A percentile compares a stretch with the other conserved stretches of the same genome.
Evolutionary conservation across 2,329 filamentous ascomycete genomes (phyloP).

Genomic region (Fusarium musae): DNA sequence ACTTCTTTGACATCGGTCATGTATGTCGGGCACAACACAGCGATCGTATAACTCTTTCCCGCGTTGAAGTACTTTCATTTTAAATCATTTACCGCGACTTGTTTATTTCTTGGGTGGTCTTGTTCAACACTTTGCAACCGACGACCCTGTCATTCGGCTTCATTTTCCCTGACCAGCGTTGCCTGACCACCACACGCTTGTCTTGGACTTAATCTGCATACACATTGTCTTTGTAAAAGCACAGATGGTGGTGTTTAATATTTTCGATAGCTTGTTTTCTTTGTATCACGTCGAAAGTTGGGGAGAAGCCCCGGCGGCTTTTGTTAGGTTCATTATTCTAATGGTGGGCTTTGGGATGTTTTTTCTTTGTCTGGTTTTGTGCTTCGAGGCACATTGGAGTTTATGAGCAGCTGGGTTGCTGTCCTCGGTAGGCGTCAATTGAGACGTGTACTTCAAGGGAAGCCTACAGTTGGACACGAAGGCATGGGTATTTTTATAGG

Average conservation of each 20-base stretch:
- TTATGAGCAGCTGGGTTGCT: slow-evolving; percentile 41
- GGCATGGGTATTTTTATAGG: slow-evolving; percentile 30
- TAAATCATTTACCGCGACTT: slow-evolving; percentile 46
- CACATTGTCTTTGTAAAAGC: slow-evolving; percentile 43
- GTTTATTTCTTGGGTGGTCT: slow-evolving; percentile 43
- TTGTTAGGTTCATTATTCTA: slow-evolving; percentile 40
- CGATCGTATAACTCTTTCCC: slow-evolving; percentile 56
- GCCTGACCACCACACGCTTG: slow-evolving; percentile 43
- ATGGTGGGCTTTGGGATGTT: slow-evolving; percentile 35
- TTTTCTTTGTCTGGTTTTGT: slow-evolving; percentile 2
- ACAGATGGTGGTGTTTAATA: slow-evolving; percentile 42
- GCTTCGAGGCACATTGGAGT: slow-evolving; percentile 28
- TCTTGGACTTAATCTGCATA: slow-evolving; percentile 46
- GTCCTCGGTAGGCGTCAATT: slow-evolving; percentile 27
- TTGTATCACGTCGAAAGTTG: slow-evolving; percentile 39
- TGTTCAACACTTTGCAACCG: slow-evolving; percentile 44
- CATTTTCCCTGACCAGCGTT: slow-evolving; percentile 31
- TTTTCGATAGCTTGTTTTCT: slow-evolving; percentile 33
- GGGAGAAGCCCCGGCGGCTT: slow-evolving; percentile 51
- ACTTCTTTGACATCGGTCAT: slow-evolving; percentile 64
- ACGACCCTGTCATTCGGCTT: slow-evolving; percentile 36
- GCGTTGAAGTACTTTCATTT: slow-evolving; percentile 44
- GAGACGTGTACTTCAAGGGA: slow-evolving; percentile 19
- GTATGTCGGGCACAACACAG: slow-evolving; percentile 72
- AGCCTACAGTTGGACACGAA: slow-evolving; percentile 40